Evolutionary conservation across 257 asterid species (phyloP).

Genomic region (Solanum chmielewskii): DNA sequence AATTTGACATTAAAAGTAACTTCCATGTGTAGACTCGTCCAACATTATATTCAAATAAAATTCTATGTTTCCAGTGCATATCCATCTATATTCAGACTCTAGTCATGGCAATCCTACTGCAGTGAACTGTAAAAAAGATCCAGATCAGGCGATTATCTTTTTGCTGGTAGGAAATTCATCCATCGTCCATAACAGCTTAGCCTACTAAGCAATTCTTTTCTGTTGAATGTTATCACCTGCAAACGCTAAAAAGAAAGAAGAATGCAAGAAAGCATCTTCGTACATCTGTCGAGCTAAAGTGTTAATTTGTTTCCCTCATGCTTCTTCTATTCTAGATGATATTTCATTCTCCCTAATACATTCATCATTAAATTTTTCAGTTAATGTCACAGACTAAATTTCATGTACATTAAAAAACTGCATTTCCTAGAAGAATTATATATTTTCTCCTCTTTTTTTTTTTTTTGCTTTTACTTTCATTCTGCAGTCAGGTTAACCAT

Average conservation of each 20-base stretch:
- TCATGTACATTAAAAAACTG: neutral
- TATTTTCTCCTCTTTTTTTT: neutral
- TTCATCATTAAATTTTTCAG: neutral
- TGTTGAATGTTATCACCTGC: neutral
- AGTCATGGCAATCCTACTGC: neutral
- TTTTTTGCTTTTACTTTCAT: neutral
- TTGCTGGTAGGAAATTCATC: neutral
- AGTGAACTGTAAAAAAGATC: neutral
- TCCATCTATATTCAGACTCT: neutral
- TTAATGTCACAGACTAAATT: neutral
- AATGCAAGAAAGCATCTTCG: neutral
- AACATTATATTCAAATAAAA: neutral
- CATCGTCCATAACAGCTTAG: neutral
- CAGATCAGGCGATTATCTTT: neutral
- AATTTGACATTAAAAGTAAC: neutral
- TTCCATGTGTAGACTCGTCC: neutral
- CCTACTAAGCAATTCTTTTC: neutral
- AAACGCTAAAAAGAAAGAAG: neutral
- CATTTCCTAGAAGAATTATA: neutral
- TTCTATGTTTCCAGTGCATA: neutral
- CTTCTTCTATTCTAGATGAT: neutral
- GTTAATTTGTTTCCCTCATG: neutral
- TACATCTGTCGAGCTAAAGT: neutral
- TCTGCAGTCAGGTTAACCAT: neutral
- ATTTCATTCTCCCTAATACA: neutral